Evolutionary conservation across 352 stramenopile genomes (phyloP).

Genomic region (Pythium dissimile): DNA sequence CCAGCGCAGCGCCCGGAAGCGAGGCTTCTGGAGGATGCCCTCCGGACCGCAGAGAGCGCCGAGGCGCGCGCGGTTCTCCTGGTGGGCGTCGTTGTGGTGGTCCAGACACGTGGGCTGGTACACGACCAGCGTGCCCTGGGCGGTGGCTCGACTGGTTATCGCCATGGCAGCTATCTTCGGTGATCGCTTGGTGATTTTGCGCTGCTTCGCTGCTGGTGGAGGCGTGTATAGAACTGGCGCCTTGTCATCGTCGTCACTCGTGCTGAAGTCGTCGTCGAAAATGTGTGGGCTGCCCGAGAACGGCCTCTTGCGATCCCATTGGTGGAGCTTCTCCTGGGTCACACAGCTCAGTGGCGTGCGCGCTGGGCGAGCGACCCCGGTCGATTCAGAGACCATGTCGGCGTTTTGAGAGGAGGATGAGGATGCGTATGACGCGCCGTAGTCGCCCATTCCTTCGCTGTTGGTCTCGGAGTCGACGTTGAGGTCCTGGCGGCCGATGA

Average conservation of each 20-base stretch:
- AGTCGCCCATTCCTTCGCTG: not conserved
- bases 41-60: constrained; percentile 50
- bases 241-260: constrained; percentile 17
- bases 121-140: constrained; percentile 44
- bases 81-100: constrained; percentile 72
- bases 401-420: not conserved
- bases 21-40: constrained; percentile 58
- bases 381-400: not conserved
- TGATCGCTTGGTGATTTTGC: constrained; percentile 21
- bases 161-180: not conserved
- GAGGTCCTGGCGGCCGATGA: not conserved
- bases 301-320: not conserved
- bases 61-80: constrained; percentile 62
- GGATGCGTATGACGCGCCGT: not conserved
- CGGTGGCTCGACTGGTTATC: constrained; percentile 20
- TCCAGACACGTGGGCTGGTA: constrained; percentile 71
- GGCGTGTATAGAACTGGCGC: constrained; percentile 16
- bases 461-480: not conserved
- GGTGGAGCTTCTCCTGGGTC: constrained; percentile 8
- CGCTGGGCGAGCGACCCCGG: not conserved
- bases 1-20: constrained; percentile 58
- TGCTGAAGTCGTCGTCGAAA: constrained; percentile 22
- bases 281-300: not conserved
- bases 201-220: constrained; percentile 28
- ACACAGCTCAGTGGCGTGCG: constrained; percentile 1